Base-by-base conservation (phyloP, 495 filamentous ascomycete genomes). In the Xylaria palmicola region DNA sequence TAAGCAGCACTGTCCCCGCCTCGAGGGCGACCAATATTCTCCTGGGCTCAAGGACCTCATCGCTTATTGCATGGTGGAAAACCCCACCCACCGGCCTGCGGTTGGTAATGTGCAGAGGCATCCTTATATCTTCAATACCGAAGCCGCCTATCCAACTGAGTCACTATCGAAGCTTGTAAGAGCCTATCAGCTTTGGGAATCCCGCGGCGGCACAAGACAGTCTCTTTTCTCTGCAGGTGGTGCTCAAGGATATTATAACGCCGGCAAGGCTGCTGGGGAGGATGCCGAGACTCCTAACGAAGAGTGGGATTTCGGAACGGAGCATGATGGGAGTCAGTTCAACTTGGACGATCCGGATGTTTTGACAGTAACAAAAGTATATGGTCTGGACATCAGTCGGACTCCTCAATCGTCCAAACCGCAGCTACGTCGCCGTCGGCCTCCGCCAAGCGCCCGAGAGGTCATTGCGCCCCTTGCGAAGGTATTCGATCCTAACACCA, bases 111-210 rank as follows among this genome's bases (percentile, higher is more conserved):
- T 86, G 7, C 68, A 82, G 29, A 71, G 75, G 56, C 80, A 84
- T 56, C 70, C 73, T 1, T 83, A 78, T 60, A 72, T 86, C n/a
- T 71, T 69, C 43, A 75, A 80, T 36, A 85, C 87, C 0, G 70
- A 48, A 8, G 74, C 77, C 24, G 75, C 82, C 60, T 83, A 87
- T 66, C 89, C 90, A 20, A 84, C 77, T 19, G 75, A 71, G 24
- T 84, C 72, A 30, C 79, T 85, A 22, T 79, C 74, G 27, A 79
- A 88, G 50, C 79, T 93, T 6, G 83, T 93, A 26, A 74, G 81
- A 29, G 83, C 83, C 7, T 92, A 89, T 66, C 84, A 86, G 54
- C 72, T 79, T 6, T 93, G 90, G 90, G 88, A 89, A 45, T 80
- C 82, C 50, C 72, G 79, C 41, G 90, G 90, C 37, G 90, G 89